Conservation (phyloP, 495 filamentous ascomycete genomes). For the Lasiosphaeria miniovina region DNA sequence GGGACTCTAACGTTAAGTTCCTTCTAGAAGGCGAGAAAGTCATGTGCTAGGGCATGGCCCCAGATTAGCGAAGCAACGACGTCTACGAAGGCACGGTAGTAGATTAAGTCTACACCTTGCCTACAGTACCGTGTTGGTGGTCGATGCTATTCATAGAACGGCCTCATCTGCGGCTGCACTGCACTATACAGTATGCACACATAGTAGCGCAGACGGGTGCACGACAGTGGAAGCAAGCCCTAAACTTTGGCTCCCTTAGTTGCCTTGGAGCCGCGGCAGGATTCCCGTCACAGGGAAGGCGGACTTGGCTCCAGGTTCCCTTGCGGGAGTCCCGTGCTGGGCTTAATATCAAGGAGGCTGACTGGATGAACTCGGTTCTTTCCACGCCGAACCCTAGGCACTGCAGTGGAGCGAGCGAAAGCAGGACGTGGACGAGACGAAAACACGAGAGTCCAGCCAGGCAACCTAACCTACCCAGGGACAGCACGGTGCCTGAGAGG, state of each 20-base stretch:
- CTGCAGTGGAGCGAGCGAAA: too few species aligned
- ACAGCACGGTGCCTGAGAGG: too few species aligned
- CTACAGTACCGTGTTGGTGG: neutral
- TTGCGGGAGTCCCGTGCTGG: neutral
- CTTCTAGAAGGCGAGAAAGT: neutral
- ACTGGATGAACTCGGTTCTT: neutral
- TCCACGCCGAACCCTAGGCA: neutral
- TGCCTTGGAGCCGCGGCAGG: neutral
- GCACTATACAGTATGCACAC: too few species aligned
- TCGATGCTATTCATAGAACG: constrained; percentile 20
- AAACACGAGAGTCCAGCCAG: too few species aligned
- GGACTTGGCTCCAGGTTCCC: neutral
- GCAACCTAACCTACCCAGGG: too few species aligned
- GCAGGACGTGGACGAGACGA: too few species aligned
- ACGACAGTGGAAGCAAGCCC: neutral
- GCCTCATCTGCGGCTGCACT: too few species aligned
- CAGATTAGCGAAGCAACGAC: neutral
- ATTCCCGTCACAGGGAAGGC: neutral
- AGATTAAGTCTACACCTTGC: constrained; percentile 17
- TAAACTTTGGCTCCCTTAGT: neutral
- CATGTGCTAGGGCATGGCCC: constrained; percentile 2
- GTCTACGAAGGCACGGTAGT: constrained; percentile 7
- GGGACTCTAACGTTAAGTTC: neutral
- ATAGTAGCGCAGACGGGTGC: neutral
- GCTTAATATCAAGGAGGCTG: constrained; percentile 2